phyloP scores from a whole-genome alignment of 352 stramenopile species.

The Globisporangium canariense region DNA sequence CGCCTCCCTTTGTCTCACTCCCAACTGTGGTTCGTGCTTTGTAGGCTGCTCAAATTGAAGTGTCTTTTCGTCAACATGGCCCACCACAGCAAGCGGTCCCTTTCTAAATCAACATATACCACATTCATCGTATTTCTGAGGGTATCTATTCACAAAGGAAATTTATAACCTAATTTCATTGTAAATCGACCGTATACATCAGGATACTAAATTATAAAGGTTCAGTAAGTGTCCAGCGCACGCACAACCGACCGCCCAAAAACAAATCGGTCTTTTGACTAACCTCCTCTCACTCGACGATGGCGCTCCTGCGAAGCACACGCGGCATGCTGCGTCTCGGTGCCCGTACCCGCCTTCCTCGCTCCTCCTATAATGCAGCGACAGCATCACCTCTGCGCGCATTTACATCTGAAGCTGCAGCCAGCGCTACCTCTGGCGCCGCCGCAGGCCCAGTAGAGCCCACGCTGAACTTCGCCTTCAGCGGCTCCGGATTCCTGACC shows the following conservation, averaged over 20 bases:
- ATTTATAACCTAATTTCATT: too few species aligned
- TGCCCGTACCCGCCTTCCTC: not conserved
- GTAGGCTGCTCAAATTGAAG: slow-evolving; percentile 7
- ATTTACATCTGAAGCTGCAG: not conserved
- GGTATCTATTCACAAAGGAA: not conserved
- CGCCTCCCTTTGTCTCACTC: not conserved
- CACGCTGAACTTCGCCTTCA: slow-evolving; percentile 68
- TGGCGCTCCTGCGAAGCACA: slow-evolving; percentile 4
- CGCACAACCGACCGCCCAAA: not conserved
- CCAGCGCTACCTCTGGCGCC: not conserved
- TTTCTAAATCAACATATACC: not conserved
- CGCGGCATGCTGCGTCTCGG: not conserved
- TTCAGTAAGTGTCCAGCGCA: not conserved
- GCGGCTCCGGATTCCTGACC: slow-evolving; percentile 74
- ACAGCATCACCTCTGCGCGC: not conserved
- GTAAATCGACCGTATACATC: too few species aligned
- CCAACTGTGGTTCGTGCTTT: not conserved
- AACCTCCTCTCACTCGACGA: not conserved
- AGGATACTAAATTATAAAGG: not conserved
- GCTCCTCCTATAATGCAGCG: not conserved
- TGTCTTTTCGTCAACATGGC: not conserved
- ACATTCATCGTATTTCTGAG: not conserved
- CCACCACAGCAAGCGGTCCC: not conserved
- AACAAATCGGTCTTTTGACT: too few species aligned
- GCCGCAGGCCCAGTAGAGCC: not conserved